phyloP scores from a whole-genome alignment of 371 early-diverging fungal genomes.

The Mucor plumbeus region DNA sequence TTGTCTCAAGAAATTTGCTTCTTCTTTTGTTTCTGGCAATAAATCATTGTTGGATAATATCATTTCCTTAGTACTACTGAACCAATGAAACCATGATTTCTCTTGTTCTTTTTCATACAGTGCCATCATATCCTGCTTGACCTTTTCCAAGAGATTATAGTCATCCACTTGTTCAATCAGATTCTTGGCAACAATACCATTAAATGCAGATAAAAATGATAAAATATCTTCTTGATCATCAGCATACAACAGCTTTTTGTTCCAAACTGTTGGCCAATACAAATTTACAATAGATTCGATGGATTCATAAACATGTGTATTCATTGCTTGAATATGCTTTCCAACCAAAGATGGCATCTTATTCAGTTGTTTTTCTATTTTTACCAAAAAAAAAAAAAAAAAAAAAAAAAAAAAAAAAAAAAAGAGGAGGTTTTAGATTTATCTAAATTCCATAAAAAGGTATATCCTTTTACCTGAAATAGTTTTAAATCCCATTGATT shows the following conservation, averaged over 20 bases:
- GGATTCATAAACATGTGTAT: conserved; percentile 15
- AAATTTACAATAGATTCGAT: conserved; percentile 17
- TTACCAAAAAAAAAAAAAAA: no score
- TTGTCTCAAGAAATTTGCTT: conserved; percentile 14
- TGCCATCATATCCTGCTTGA: conserved; percentile 14
- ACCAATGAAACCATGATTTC: not conserved
- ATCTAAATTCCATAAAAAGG: not conserved
- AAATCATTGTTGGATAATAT: not conserved
- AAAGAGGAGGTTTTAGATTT: conserved; percentile 4
- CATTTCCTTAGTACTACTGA: not conserved
- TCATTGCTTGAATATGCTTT: conserved; percentile 30
- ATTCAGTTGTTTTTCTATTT: conserved; percentile 19
- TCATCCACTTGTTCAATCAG: conserved; percentile 20
- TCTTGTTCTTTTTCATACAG: not conserved
- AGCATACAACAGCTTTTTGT: conserved; percentile 1
- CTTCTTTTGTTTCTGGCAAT: not conserved
- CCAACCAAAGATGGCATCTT: conserved; percentile 27
- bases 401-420: no score
- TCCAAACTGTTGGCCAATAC: conserved; percentile 21
- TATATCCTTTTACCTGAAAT: conserved; percentile 22
- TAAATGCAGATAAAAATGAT: conserved; percentile 23
- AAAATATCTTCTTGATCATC: conserved; percentile 1
- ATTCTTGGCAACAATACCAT: conserved; percentile 20
- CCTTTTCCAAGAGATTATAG: conserved; percentile 15
- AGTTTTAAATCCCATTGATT: conserved; percentile 14